Evolutionary conservation across 129 eudicot species (phyloP), one percentile per base, ranked within the genome.

Genomic region (Glebionis coronaria): DNA sequence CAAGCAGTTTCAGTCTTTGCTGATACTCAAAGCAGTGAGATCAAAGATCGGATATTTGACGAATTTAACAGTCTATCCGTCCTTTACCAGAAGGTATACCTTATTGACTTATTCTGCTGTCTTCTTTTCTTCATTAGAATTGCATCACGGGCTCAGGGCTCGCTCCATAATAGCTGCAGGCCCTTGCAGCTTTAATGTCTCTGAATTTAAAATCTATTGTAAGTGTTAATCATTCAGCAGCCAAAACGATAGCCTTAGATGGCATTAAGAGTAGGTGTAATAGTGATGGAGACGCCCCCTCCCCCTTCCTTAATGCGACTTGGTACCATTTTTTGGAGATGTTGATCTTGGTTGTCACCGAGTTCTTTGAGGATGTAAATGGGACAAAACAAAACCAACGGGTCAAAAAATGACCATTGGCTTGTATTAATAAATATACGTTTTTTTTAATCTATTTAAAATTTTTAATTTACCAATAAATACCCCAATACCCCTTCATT

Each of bases 1-100:
- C 98, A 93, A 88, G 95, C 98, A 40, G 98, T 93, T 79, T 93
- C 98, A 1, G 98, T 86, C 61, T 93, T 93, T 75, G 98, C 98
- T 12, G 98, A 93, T 60, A 86, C 90, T 73, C 97, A 88, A 65
- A 88, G 86, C 77, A 88, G 83, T 46, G 98, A 93, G 79, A 86
- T 93, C 75, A 93, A 84, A 79, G 98, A 93, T 83, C 90, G 95
- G 16, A 88, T 93, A 68, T 93, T 93, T 68, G 98, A 93, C 40
- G 98, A 93, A 61, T 93, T 93, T 75, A 93, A 93, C 83, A 88
- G 92, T 61, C 82, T 93, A 9, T 83, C 98, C 59, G 95, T 93
- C 54, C 78, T 93, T n/a, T 93, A 93, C 80, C 98, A 93, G 77
- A 88, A 93, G 96, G 98, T 92, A 82, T 15, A 35, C 42, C 9